Percentiles rank a stretch among this genome's conserved stretches.
These are phyloP conservation scores for Aquilaria yunnanensis DNA, from an alignment of 345 rosid genomes.

Conservation along the genomic window DNA sequence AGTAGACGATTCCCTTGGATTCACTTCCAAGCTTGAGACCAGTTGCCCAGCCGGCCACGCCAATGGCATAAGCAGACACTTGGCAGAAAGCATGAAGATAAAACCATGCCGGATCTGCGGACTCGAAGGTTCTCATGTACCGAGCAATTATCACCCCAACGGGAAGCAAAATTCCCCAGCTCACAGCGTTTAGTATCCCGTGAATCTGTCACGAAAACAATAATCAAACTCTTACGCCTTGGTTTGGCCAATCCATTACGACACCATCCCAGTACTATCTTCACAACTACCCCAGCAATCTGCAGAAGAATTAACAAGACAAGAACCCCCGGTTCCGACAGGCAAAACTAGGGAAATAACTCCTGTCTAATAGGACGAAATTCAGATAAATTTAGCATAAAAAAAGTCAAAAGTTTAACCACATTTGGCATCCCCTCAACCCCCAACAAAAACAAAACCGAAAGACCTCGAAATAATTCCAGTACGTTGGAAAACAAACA, in stretches of 20 bases:
- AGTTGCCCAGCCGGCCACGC: conserved; percentile 88
- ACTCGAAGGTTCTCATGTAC: conserved; percentile 54
- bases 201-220: conserved; percentile 46
- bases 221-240: not conserved
- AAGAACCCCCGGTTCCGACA: too few species aligned
- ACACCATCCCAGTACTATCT: not conserved
- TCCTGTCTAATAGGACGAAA: too few species aligned
- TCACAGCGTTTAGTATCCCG: conserved; percentile 78
- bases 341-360: not conserved
- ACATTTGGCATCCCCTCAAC: too few species aligned
- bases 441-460: too few species aligned
- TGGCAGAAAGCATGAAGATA: conserved; percentile 74
- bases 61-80: conserved; percentile 59
- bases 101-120: conserved; percentile 90
- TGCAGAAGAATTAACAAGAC: too few species aligned
- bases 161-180: conserved; percentile 88
- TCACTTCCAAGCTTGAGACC: conserved; percentile 84
- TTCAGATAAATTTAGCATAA: too few species aligned
- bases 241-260: not conserved
- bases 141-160: conserved; percentile 65
- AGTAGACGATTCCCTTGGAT: conserved; percentile 34
- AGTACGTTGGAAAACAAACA: too few species aligned
- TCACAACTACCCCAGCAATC: too few species aligned
- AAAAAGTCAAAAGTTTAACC: not conserved
- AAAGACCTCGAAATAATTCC: not conserved